Conservation (phyloP, 75 land plant species). For the Picea sitchensis region DNA sequence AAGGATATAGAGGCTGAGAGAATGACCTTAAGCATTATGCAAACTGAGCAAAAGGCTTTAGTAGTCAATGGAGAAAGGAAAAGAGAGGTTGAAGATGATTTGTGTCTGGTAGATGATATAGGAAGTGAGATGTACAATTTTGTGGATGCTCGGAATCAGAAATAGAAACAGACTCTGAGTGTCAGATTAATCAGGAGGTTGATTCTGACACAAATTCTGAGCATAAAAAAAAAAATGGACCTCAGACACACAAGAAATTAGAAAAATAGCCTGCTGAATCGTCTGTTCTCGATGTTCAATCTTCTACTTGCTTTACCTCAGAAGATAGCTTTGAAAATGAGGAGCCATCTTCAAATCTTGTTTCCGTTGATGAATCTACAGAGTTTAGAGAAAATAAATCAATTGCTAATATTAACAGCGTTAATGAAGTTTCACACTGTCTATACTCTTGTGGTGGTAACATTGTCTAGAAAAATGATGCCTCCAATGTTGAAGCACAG, state of each 20-base stretch:
- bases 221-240: background rate
- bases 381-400: background rate
- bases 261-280: background rate
- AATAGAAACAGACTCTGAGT: conserved; percentile 56
- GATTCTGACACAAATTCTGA: conserved; percentile 26
- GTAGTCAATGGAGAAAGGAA: conserved; percentile 7
- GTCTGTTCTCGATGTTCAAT: background rate
- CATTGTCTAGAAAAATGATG: background rate
- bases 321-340: background rate
- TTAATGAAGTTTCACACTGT: background rate
- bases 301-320: background rate
- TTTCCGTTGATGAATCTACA: background rate
- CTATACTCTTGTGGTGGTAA: conserved; percentile 1
- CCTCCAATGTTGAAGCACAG: too few species aligned
- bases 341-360: background rate
- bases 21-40: conserved; percentile 5
- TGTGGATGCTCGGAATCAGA: conserved; percentile 63
- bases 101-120: conserved; percentile 23
- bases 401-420: background rate
- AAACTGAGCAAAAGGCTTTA: conserved; percentile 12
- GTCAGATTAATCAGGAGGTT: conserved; percentile 8
- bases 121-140: conserved; percentile 50
- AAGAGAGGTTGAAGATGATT: conserved; percentile 15
- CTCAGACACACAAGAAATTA: background rate
- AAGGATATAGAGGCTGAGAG: conserved; percentile 8